Evolutionary conservation across 768 basidiomycete genomes (phyloP).

Genomic region (Phallus indusiatus): DNA sequence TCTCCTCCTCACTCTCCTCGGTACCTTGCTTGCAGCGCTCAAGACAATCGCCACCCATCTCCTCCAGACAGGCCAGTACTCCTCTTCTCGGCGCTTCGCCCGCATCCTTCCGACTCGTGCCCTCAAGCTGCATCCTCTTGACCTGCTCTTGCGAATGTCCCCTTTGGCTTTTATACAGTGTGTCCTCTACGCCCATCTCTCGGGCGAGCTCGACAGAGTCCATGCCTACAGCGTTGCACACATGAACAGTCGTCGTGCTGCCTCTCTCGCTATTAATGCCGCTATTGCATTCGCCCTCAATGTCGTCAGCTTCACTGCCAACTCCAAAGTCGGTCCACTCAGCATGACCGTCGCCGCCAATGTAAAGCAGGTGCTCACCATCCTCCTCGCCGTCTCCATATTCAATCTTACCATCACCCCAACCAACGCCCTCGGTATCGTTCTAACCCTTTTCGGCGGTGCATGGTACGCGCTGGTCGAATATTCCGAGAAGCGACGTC

Average conservation of each 20-base stretch:
- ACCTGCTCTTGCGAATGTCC: slow-evolving; percentile 82
- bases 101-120: slow-evolving; percentile 11
- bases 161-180: slow-evolving; percentile 90
- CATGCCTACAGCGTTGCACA: slow-evolving; percentile 35
- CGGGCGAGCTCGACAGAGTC: slow-evolving; percentile 71
- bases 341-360: slow-evolving; percentile 91
- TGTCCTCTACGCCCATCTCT: slow-evolving; percentile 60
- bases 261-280: slow-evolving; percentile 68
- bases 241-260: slow-evolving; percentile 34
- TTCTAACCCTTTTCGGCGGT: slow-evolving; percentile 78
- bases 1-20: slow-evolving; percentile 78
- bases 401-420: slow-evolving; percentile 77
- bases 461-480: slow-evolving; percentile 71
- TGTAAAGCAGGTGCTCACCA: slow-evolving; percentile 89
- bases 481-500: slow-evolving; percentile 23
- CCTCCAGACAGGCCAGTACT: slow-evolving; percentile 38
- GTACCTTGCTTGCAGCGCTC: slow-evolving; percentile 84
- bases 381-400: slow-evolving; percentile 71
- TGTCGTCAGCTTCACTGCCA: slow-evolving; percentile 92
- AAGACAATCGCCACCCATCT: slow-evolving; percentile 91
- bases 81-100: background rate
- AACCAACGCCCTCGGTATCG: slow-evolving; percentile 75
- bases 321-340: slow-evolving; percentile 80
- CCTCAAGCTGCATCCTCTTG: slow-evolving; percentile 58
- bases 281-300: slow-evolving; percentile 87